A percentile compares a stretch with the other conserved stretches of the same genome.
Evolutionary conservation across 192 early-diverging fungal genomes (phyloP).

Genomic region (Backusella psychrophila): DNA sequence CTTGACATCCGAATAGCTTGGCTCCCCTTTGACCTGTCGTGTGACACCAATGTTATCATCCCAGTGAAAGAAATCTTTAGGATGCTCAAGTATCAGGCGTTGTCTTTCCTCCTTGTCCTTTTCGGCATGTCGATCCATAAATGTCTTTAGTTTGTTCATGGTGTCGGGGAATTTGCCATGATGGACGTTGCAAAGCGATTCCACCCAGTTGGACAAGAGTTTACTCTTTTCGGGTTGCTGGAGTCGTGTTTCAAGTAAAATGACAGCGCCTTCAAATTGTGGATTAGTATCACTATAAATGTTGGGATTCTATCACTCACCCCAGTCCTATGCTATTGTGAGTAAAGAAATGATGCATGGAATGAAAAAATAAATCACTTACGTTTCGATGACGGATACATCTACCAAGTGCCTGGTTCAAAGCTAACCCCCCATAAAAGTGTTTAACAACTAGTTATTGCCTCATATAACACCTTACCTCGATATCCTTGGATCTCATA

Average conservation of each 20-base stretch:
- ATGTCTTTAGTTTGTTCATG: background rate
- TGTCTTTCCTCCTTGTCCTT: background rate
- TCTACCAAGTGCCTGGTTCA: slow-evolving; percentile 38
- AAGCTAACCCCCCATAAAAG: slow-evolving; percentile 4
- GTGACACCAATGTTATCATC: background rate
- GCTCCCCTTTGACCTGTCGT: background rate
- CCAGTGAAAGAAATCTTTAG: background rate
- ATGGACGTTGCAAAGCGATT: background rate
- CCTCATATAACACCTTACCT: slow-evolving; percentile 1
- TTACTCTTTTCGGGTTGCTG: slow-evolving; percentile 35
- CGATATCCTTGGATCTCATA: slow-evolving; percentile 29
- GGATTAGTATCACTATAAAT: too few species aligned
- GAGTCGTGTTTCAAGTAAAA: slow-evolving; percentile 56
- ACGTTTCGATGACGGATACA: slow-evolving; percentile 36
- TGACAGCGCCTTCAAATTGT: slow-evolving; percentile 51
- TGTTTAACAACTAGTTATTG: background rate
- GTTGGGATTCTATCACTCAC: background rate
- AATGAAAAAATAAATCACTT: background rate
- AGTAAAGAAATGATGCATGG: background rate
- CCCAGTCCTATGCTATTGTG: slow-evolving; percentile 33
- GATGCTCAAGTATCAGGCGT: background rate
- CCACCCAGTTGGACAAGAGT: slow-evolving; percentile 70
- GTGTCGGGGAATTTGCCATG: background rate
- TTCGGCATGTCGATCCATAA: background rate
- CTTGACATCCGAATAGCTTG: too few species aligned